These are phyloP conservation scores for Salix udensis DNA, from an alignment of 345 rosid species.

Conservation along the genomic window DNA sequence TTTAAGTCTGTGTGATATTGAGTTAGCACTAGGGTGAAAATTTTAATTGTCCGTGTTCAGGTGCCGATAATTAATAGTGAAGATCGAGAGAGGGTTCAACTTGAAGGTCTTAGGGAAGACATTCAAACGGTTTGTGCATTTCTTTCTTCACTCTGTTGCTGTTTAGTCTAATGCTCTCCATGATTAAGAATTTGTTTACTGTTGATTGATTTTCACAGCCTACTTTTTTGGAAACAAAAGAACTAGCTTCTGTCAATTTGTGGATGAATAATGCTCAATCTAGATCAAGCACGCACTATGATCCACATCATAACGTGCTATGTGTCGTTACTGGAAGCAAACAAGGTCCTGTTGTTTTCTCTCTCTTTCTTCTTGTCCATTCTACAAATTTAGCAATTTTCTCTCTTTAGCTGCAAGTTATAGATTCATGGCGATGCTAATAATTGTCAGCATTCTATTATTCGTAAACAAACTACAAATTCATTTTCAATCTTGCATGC, in stretches of 20 bases:
- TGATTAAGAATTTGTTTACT: neutral
- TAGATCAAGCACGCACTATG: constrained; percentile 82
- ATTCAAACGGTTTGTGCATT: constrained; percentile 43
- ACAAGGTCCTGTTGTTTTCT: constrained; percentile 50
- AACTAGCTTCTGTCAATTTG: constrained; percentile 67
- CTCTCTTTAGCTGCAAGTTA: neutral
- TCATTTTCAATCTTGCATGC: neutral
- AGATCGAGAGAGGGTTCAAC: constrained; percentile 61
- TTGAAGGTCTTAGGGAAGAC: constrained; percentile 62
- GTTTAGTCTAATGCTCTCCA: constrained; percentile 15
- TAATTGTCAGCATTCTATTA: neutral
- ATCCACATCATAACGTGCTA: constrained; percentile 85
- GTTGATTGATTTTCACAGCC: constrained; percentile 50
- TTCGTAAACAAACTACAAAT: neutral
- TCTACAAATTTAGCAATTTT: neutral
- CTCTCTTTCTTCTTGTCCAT: neutral
- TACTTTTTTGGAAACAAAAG: constrained; percentile 45
- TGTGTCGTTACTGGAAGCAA: constrained; percentile 72
- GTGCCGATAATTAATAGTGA: constrained; percentile 62
- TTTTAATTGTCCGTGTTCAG: constrained; percentile 27
- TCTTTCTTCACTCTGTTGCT: constrained; percentile 8
- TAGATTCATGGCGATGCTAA: neutral
- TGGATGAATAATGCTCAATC: constrained; percentile 86
- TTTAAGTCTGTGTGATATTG: neutral
- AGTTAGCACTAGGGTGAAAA: neutral